Evolutionary conservation across 768 basidiomycete genomes (phyloP), one percentile per base, ranked within the genome.

Genomic region (Punctularia strigosozonata): DNA sequence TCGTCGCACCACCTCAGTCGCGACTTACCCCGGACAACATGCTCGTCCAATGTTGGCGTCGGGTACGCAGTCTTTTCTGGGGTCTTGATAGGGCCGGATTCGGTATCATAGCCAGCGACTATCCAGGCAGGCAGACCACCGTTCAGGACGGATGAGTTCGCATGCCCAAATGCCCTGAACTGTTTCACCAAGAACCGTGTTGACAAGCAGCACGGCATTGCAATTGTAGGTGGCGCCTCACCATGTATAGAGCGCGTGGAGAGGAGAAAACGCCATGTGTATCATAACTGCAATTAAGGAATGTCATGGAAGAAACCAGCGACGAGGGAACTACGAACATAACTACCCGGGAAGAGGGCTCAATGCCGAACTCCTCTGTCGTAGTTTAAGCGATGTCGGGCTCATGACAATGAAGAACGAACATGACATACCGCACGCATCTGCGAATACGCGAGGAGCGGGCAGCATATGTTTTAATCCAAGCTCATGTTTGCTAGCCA

Each of bases 401-500:
- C 23, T 21, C 37, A 44, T 6, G 23, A 20, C 17, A 3, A 24
- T 22, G 10, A 18, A 15, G 6, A 18, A 31, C 31, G 38, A 22
- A 32, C 37, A 41, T 22, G 17, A 60, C 81, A 45, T 63, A 92
- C 89, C 77, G 52, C 85, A 89, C 6, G 85, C 80, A 40, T 72
- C 65, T 19, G 80, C 78, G 57, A 98, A 98, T 25, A 64, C 61
- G 31, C 72, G 65, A 25, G 61, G 64, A 24, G 66, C 59, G 14
- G 95, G 95, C 71, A 98, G 78, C 91, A 98, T 98, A 61, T 98
- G 94, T 51, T 83, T 83, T 18, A 98, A 65, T 10, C 83, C 85
- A 4, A 92, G 68, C 38, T 78, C 71, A 54, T 87, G 80, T 6
- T 72, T 59, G 42, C 73, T 77, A 1, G 83, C 74, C 20, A 88